Evolutionary conservation across 225 moss, liverwort and hornwort genomes (phyloP).

Genomic region (Asterella californica): DNA sequence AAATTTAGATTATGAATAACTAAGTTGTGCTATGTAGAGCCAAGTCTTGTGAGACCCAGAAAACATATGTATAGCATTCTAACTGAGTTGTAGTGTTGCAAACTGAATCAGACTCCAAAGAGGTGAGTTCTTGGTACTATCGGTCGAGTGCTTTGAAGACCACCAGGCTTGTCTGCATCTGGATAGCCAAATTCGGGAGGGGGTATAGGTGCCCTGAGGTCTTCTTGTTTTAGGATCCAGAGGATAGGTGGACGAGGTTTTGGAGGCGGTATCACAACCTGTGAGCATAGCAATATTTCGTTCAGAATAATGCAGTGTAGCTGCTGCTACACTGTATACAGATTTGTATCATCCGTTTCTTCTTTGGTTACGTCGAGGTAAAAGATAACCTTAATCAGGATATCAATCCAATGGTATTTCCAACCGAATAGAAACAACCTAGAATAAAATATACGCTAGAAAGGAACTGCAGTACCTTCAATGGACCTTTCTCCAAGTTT

Average conservation of each 20-base stretch:
- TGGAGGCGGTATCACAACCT: conserved; percentile 41
- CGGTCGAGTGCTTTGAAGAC: conserved; percentile 35
- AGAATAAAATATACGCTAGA: too few relatives aligned
- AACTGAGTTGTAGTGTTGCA: too few relatives aligned
- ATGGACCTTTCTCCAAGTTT: conserved; percentile 44
- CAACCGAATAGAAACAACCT: too few relatives aligned
- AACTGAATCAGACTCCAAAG: conserved; percentile 24
- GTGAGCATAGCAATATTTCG: neutral
- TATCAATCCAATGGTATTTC: too few relatives aligned
- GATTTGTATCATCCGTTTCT: too few relatives aligned
- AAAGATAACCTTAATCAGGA: neutral
- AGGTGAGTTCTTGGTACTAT: conserved; percentile 46
- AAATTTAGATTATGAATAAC: too few relatives aligned
- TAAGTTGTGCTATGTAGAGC: too few relatives aligned
- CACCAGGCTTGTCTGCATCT: conserved; percentile 16
- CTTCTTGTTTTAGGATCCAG: conserved; percentile 48
- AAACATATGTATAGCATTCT: too few relatives aligned
- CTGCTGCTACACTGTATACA: too few relatives aligned
- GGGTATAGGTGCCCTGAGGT: conserved; percentile 36
- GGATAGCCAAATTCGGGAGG: conserved; percentile 53
- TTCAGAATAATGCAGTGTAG: neutral
- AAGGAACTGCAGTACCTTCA: conserved; percentile 32
- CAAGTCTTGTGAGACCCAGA: too few relatives aligned
- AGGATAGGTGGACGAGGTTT: conserved; percentile 50
- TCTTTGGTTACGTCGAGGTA: neutral